Percentiles rank a stretch among this genome's conserved stretches.
Conservation (phyloP, 176 grass and related monocot genomes). For the Metroxylon sagu region DNA sequence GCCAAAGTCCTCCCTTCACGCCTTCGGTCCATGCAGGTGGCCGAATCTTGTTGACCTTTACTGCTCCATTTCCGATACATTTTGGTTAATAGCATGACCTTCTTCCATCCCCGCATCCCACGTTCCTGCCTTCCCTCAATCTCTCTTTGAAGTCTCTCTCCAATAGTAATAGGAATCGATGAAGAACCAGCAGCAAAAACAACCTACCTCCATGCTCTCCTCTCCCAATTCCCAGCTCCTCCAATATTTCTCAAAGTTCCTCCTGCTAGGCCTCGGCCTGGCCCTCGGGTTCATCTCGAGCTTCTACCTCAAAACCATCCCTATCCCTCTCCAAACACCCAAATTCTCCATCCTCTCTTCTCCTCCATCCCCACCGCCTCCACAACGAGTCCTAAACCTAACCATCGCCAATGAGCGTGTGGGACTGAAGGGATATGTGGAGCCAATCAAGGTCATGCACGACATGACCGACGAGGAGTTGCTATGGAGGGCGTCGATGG, state of each 20-base stretch:
- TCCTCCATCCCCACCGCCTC: constrained; percentile 4
- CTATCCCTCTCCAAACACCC: background rate
- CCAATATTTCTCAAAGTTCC: constrained; percentile 25
- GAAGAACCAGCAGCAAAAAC: constrained; percentile 6
- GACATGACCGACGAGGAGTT: constrained; percentile 32
- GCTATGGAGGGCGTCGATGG: constrained; percentile 45
- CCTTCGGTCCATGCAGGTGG: too few species aligned
- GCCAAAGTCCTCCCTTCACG: too few species aligned
- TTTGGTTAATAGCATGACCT: too few species aligned
- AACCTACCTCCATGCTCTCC: background rate
- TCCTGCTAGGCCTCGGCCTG: constrained; percentile 42
- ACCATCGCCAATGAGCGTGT: background rate
- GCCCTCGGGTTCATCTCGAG: constrained; percentile 35
- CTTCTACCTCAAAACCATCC: constrained; percentile 15
- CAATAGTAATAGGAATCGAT: too few species aligned
- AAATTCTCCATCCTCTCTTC: background rate
- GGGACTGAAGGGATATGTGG: constrained; percentile 1
- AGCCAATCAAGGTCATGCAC: background rate
- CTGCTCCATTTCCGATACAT: too few species aligned
- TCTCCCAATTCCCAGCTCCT: constrained; percentile 3
- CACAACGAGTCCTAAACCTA: background rate
- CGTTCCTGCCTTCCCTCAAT: too few species aligned
- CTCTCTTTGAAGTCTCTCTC: too few species aligned
- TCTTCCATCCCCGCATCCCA: too few species aligned
- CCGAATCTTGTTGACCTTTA: too few species aligned